Evolutionary conservation across 164 flowering plant genomes (phyloP).

Genomic region (Liquidambar formosana): DNA sequence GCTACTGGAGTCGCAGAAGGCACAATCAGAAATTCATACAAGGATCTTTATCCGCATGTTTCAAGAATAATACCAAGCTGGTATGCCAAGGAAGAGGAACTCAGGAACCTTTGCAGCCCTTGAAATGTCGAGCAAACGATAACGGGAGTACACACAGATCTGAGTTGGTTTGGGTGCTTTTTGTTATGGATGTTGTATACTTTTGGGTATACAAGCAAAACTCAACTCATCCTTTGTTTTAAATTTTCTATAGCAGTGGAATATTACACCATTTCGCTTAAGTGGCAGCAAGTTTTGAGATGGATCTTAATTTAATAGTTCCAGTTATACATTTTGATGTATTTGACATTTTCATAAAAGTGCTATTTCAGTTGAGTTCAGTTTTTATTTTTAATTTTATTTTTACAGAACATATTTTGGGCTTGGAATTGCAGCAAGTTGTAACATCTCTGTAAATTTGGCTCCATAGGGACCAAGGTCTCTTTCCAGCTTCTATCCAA

Average conservation of each 20-base stretch:
- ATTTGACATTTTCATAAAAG: too few species aligned
- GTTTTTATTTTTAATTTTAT: too few species aligned
- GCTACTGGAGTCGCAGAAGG: conserved; percentile 81
- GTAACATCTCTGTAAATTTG: too few species aligned
- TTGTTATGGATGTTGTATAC: not conserved
- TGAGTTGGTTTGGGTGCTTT: not conserved
- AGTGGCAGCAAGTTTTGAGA: not conserved
- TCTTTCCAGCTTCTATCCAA: too few species aligned
- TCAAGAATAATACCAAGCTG: conserved; percentile 63
- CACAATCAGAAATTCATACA: conserved; percentile 67
- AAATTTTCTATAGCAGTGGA: not conserved
- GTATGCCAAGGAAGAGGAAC: conserved; percentile 70
- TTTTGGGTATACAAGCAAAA: not conserved
- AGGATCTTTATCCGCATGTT: conserved; percentile 63
- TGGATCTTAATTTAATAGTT: too few species aligned
- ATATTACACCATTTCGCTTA: not conserved
- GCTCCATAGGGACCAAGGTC: too few species aligned
- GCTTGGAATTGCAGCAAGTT: too few species aligned
- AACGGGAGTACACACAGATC: not conserved
- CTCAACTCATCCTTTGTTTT: not conserved
- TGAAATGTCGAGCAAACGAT: conserved; percentile 29
- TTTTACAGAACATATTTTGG: too few species aligned
- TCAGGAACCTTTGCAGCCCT: conserved; percentile 60
- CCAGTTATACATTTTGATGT: too few species aligned
- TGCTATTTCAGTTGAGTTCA: too few species aligned